Base-by-base conservation (phyloP, 495 filamentous ascomycete genomes). In the Penicillium psychrofluorescens region DNA sequence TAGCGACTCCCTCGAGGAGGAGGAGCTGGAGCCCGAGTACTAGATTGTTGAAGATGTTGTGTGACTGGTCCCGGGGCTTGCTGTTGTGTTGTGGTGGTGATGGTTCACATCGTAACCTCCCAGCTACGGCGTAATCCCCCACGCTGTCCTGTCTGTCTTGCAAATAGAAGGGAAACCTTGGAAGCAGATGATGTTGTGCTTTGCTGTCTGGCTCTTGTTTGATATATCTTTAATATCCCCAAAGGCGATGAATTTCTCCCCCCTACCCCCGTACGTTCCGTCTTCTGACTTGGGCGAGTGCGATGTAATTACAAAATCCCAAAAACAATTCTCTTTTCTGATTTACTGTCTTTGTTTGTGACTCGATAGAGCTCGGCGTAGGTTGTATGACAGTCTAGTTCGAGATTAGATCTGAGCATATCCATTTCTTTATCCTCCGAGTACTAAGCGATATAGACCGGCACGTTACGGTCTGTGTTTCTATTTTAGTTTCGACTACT, bases 11-110 rank as follows among this genome's bases (percentile, higher is more conserved):
- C 66, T 92, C 50, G 90, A 90, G 70, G 87, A 80, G 46, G 92
- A 92, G 54, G 85, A 82, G 62, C 75, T 75, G 54, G 91, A 96
- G 75, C 87, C 88, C 50, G 92, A 98, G 79, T 98, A 98, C 81
- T 98, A 95, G 68, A 62, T 59, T 12, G 10, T 34, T 50, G 49
- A 50, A 47, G 46, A 54, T 44, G 46, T 45, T 58, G 28, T 48
- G 31, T 55, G 50, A 58, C 45, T 46, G 50, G 39, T 39, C 47
- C 50, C 13, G 41, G 35, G 48, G 37, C 35, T 48, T 55, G 40
- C 45, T 48, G 36, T 40, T 48, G 22, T 22, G 22, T 3, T 22
- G 22, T 22, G 22, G 22, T 22, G 22, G 22, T 22, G 2, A 22
- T 22, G 4, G 22, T 22, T 6, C 4, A 22, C 22, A 6, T 22